Evolutionary conservation across 805 yeast species (phyloP).

Genomic region (Wickerhamia fluorescens): DNA sequence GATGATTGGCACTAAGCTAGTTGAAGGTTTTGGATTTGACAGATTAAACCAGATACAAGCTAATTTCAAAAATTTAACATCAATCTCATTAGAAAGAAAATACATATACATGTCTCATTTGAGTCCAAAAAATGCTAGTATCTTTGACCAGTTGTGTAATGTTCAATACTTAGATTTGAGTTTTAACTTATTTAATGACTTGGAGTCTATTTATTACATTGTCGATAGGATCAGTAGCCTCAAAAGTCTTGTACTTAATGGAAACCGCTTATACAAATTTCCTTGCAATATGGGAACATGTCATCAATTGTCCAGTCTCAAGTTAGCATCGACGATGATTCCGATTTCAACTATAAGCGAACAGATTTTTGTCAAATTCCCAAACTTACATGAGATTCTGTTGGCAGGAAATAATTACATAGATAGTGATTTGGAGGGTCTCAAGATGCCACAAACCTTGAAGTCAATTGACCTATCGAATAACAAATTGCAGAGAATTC

Average conservation of each 20-base stretch:
- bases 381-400: slow-evolving; percentile 24
- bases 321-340: slow-evolving; percentile 22
- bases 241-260: slow-evolving; percentile 43
- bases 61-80: slow-evolving; percentile 37
- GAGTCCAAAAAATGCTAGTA: slow-evolving; percentile 7
- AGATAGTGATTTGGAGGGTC: slow-evolving; percentile 10
- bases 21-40: slow-evolving; percentile 62
- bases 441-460: slow-evolving; percentile 4
- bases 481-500: slow-evolving; percentile 33
- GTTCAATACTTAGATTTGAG: slow-evolving; percentile 47
- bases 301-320: slow-evolving; percentile 11
- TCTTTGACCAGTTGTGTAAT: slow-evolving; percentile 14
- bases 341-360: slow-evolving; percentile 8
- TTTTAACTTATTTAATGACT: slow-evolving; percentile 44
- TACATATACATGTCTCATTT: slow-evolving; percentile 22
- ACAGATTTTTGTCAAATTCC: slow-evolving; percentile 25
- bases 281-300: neutral
- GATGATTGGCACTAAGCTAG: slow-evolving; percentile 48
- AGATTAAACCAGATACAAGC: slow-evolving; percentile 43
- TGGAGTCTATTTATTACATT: slow-evolving; percentile 33
- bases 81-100: slow-evolving; percentile 44
- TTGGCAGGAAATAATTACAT: slow-evolving; percentile 29
- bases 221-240: slow-evolving; percentile 31
- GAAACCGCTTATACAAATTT: slow-evolving; percentile 34
- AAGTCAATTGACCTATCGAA: slow-evolving; percentile 15